Conservation (phyloP, 192 early-diverging fungal genomes). For the Coemansia furcata region DNA sequence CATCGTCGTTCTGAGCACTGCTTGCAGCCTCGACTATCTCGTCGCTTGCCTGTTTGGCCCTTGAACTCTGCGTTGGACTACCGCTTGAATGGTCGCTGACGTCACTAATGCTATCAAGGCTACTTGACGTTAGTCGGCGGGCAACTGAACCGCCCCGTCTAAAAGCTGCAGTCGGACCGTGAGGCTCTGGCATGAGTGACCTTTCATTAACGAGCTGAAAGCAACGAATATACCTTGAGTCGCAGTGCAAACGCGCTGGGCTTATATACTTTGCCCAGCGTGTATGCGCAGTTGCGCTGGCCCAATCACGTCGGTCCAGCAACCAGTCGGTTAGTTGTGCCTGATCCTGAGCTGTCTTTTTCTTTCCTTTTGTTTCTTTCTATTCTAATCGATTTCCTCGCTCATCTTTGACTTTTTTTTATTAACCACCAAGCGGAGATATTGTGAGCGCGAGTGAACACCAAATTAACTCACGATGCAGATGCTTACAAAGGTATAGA, state of each 20-base stretch:
- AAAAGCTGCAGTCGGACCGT: background rate
- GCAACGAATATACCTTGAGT: background rate
- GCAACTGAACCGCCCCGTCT: background rate
- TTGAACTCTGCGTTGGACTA: background rate
- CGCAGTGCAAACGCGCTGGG: background rate
- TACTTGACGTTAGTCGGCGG: background rate
- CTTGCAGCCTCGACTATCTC: background rate
- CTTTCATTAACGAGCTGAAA: background rate
- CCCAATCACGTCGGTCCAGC: background rate
- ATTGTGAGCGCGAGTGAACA: background rate
- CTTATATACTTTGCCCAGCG: background rate
- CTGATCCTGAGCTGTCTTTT: background rate
- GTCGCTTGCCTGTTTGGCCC: background rate
- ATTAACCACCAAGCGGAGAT: background rate
- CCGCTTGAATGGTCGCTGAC: background rate
- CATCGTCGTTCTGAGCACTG: background rate
- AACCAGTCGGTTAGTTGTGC: background rate
- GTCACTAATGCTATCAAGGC: conserved; percentile 9
- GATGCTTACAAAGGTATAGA: conserved; percentile 73
- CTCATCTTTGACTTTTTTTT: background rate
- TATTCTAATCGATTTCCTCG: background rate
- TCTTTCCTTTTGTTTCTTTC: background rate
- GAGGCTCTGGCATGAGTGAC: background rate
- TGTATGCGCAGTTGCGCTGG: background rate
- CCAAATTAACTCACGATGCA: conserved; percentile 57